Conservation (phyloP, 345 rosid genomes). For the Abelmoschus esculentus region DNA sequence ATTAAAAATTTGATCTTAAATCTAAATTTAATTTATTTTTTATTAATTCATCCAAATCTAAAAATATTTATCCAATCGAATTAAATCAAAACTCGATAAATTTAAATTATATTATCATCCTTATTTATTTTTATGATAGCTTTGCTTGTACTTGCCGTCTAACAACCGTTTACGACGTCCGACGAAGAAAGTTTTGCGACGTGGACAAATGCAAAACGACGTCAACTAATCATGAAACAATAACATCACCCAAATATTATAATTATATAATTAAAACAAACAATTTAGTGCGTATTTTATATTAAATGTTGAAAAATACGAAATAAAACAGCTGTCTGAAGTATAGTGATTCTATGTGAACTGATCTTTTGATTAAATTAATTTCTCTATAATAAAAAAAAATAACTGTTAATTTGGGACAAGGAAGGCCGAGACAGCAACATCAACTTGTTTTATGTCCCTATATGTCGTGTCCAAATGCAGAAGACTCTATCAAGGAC, state of each 20-base stretch:
- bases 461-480: not conserved
- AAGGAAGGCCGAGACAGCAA: not conserved
- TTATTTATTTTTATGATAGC: no score
- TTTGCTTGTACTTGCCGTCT: no score
- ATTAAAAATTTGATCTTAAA: no score
- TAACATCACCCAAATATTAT: not conserved
- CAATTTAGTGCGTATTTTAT: not conserved
- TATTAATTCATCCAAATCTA: no score
- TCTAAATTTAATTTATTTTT: no score
- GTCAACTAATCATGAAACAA: not conserved
- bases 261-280: not conserved
- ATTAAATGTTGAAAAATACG: no score
- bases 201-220: not conserved
- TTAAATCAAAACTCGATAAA: no score
- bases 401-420: not conserved
- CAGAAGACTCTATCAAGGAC: not conserved
- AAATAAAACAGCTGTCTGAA: not conserved
- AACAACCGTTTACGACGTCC: no score
- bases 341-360: not conserved
- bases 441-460: not conserved
- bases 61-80: no score
- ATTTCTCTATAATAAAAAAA: not conserved
- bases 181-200: no score
- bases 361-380: not conserved
- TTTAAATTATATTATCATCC: no score